Conservation (phyloP, 192 early-diverging fungal species). For the Umbelopsis sp. region DNA sequence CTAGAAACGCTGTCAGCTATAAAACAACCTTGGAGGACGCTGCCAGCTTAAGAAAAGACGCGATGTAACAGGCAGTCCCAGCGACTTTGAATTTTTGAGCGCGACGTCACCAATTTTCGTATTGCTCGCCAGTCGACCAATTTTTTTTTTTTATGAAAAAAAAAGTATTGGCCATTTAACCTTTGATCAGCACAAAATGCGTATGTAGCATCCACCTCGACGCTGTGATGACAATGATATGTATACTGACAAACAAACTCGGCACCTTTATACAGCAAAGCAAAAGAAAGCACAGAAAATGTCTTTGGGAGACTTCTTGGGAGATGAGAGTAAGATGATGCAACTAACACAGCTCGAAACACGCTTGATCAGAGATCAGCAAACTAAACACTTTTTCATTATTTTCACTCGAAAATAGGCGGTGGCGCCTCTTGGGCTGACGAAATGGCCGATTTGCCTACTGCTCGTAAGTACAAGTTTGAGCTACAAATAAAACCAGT, state of each 20-base stretch:
- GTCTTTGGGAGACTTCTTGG: slow-evolving; percentile 84
- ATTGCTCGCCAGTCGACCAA: not conserved
- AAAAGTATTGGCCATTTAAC: not conserved
- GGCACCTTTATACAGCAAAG: slow-evolving; percentile 23
- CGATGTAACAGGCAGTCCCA: slow-evolving; percentile 10
- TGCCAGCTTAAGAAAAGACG: slow-evolving; percentile 8
- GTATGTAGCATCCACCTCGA: not conserved
- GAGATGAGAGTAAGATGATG: slow-evolving; percentile 61
- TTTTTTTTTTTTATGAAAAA: slow-evolving; percentile 6
- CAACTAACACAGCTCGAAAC: not conserved
- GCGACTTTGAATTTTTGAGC: slow-evolving; percentile 15
- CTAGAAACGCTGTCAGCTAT: not conserved
- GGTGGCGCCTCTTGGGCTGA: slow-evolving; percentile 89
- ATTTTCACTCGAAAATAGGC: slow-evolving; percentile 36
- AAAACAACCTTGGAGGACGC: not conserved
- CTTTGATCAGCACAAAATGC: slow-evolving; percentile 20
- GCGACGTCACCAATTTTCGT: slow-evolving; percentile 19
- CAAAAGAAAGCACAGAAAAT: slow-evolving; percentile 90
- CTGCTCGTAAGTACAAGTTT: slow-evolving; percentile 69
- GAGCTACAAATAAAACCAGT: slow-evolving; percentile 5
- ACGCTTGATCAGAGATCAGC: not conserved
- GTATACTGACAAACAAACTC: not conserved
- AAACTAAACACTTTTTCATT: not conserved
- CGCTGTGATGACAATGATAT: not conserved
- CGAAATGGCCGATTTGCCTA: slow-evolving; percentile 86